Percentiles rank a stretch among this genome's conserved stretches.
These are phyloP conservation scores for Glebionis coronaria DNA, from an alignment of 129 eudicot species.

Conservation along the genomic window DNA sequence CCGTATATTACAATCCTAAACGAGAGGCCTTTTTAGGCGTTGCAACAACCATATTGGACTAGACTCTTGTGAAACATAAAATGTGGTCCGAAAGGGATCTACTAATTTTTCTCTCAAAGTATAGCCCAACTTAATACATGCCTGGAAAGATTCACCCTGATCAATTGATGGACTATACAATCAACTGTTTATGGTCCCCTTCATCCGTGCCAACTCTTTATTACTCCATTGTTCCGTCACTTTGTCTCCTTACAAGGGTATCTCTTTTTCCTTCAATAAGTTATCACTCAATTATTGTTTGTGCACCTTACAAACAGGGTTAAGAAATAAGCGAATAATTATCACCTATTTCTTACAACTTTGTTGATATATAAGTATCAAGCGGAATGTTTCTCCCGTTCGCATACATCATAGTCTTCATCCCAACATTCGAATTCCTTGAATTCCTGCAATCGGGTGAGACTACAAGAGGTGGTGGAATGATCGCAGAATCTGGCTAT, in stretches of 20 bases:
- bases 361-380: too few species aligned
- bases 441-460: constrained; percentile 61
- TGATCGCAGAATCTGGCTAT: constrained; percentile 82
- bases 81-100: constrained; percentile 92
- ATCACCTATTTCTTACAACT: background rate
- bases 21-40: too few species aligned
- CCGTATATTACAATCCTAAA: too few species aligned
- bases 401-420: constrained; percentile 40
- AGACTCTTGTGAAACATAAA: constrained; percentile 66
- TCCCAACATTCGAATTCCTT: constrained; percentile 22
- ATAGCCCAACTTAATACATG: constrained; percentile 70
- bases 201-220: constrained; percentile 50
- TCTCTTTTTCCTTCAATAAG: constrained; percentile 70
- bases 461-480: constrained; percentile 86
- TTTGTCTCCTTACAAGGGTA: constrained; percentile 53
- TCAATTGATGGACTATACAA: constrained; percentile 55
- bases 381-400: constrained; percentile 65
- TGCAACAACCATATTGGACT: too few species aligned
- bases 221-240: constrained; percentile 74
- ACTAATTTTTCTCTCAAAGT: constrained; percentile 54
- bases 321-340: background rate
- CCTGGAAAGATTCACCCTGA: constrained; percentile 46
- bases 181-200: constrained; percentile 62
- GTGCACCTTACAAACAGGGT: background rate
- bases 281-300: background rate